phyloP scores from a whole-genome alignment of 1,284 basidiomycete species.

The Anthracocystis walkeri region DNA sequence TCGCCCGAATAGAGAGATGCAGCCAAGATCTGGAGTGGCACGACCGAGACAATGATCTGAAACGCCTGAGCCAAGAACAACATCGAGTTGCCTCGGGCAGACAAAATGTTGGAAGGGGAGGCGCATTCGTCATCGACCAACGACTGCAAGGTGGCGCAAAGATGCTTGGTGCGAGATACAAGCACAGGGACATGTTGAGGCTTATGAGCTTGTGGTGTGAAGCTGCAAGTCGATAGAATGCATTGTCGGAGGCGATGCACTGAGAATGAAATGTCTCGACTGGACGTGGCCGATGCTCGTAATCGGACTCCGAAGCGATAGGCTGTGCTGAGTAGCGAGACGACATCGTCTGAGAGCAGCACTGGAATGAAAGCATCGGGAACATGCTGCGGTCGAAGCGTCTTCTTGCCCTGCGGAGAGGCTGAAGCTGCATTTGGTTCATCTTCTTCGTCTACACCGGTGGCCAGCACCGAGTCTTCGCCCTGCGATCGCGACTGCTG shows the following conservation, averaged over 20 bases:
- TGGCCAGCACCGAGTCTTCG: slow-evolving; percentile 26
- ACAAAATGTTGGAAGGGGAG: slow-evolving; percentile 20
- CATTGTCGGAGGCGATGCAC: slow-evolving; percentile 52
- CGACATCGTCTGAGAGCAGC: slow-evolving; percentile 49
- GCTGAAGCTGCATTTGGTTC: slow-evolving; percentile 14
- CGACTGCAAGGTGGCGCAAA: slow-evolving; percentile 40
- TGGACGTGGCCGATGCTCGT: slow-evolving; percentile 20
- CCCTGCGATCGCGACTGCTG: slow-evolving; percentile 33
- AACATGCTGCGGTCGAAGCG: slow-evolving; percentile 25
- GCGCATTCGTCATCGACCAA: slow-evolving; percentile 42
- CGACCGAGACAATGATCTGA: slow-evolving; percentile 42
- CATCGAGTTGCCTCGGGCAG: slow-evolving; percentile 47
- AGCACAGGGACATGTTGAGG: slow-evolving; percentile 42
- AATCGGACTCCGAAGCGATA: slow-evolving; percentile 40
- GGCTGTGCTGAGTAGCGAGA: slow-evolving; percentile 48
- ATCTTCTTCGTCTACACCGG: slow-evolving; percentile 38
- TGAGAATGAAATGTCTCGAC: slow-evolving; percentile 42
- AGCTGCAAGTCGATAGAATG: slow-evolving; percentile 43
- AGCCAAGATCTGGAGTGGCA: slow-evolving; percentile 37
- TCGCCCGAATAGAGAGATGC: slow-evolving; percentile 22
- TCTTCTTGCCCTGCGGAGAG: slow-evolving; percentile 13
- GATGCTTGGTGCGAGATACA: slow-evolving; percentile 33
- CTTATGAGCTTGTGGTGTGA: slow-evolving; percentile 38
- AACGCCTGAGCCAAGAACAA: slow-evolving; percentile 49
- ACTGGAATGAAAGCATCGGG: slow-evolving; percentile 38